These are phyloP conservation scores for Coemansia sp. DNA, from an alignment of 192 early-diverging fungal species.

Conservation along the genomic window DNA sequence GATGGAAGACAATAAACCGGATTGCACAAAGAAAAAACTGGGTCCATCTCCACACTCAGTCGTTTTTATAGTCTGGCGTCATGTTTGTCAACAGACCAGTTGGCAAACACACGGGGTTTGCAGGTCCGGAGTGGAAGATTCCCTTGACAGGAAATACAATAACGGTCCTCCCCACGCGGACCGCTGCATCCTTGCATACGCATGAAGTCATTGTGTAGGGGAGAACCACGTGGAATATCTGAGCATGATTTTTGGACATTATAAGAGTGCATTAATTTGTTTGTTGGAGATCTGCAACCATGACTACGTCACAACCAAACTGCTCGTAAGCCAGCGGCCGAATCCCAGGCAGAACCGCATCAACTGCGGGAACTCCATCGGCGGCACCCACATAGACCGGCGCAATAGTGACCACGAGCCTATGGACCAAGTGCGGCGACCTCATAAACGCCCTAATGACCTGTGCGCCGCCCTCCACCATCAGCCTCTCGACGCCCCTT, in stretches of 20 bases:
- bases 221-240: not conserved
- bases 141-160: not conserved
- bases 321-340: conserved; percentile 36
- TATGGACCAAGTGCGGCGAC: conserved; percentile 7
- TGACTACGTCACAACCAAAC: conserved; percentile 59
- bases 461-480: conserved; percentile 87
- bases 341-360: conserved; percentile 14
- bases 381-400: conserved; percentile 63
- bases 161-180: not conserved
- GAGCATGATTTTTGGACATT: not conserved
- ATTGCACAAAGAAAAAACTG: conserved; percentile 7
- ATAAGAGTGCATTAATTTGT: not conserved
- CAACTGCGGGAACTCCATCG: conserved; percentile 54
- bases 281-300: conserved; percentile 33
- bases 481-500: conserved; percentile 57
- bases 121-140: not conserved
- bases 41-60: not conserved
- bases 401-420: conserved; percentile 66
- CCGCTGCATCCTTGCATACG: not conserved
- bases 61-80: not conserved
- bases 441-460: conserved; percentile 68
- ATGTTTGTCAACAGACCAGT: not conserved
- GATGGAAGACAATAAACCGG: not conserved
- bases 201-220: not conserved
- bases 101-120: not conserved